phyloP scores from a whole-genome alignment of 768 basidiomycete species.

The Pleurotus cornucopiae region DNA sequence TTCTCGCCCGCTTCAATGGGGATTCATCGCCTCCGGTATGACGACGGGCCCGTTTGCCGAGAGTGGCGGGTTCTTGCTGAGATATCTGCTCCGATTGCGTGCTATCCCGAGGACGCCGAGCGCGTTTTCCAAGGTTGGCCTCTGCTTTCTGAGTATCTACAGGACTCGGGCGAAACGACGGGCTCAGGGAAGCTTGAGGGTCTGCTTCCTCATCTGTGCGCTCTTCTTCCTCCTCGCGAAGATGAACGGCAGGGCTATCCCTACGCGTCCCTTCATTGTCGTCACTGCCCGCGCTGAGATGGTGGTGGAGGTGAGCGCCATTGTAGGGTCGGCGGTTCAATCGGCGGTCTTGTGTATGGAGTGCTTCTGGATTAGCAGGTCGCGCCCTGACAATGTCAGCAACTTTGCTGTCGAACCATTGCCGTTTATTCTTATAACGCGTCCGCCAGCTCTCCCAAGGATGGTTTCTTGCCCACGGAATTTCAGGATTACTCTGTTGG shows the following conservation, averaged over 20 bases:
- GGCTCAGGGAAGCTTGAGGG: background rate
- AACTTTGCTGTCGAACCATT: slow-evolving; percentile 31
- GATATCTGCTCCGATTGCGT: no score
- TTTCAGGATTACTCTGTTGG: slow-evolving; percentile 16
- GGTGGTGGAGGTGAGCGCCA: background rate
- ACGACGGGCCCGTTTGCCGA: background rate
- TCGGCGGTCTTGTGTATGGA: background rate
- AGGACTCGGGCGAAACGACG: background rate
- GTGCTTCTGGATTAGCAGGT: background rate
- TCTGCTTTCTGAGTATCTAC: background rate
- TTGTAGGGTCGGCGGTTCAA: background rate
- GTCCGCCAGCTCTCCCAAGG: slow-evolving; percentile 43
- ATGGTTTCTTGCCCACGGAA: slow-evolving; percentile 39
- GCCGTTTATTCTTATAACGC: slow-evolving; percentile 37
- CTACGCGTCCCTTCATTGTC: background rate
- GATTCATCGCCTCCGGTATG: background rate
- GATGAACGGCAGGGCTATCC: background rate
- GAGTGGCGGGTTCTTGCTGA: background rate
- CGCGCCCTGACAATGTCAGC: slow-evolving; percentile 15
- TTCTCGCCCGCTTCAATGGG: background rate
- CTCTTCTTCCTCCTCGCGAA: background rate
- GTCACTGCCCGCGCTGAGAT: background rate
- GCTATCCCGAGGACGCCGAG: background rate
- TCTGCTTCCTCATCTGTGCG: background rate
- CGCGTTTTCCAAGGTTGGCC: slow-evolving; percentile 1